Base-by-base conservation (phyloP, 768 basidiomycete species). In the Kondoa malvinella region DNA sequence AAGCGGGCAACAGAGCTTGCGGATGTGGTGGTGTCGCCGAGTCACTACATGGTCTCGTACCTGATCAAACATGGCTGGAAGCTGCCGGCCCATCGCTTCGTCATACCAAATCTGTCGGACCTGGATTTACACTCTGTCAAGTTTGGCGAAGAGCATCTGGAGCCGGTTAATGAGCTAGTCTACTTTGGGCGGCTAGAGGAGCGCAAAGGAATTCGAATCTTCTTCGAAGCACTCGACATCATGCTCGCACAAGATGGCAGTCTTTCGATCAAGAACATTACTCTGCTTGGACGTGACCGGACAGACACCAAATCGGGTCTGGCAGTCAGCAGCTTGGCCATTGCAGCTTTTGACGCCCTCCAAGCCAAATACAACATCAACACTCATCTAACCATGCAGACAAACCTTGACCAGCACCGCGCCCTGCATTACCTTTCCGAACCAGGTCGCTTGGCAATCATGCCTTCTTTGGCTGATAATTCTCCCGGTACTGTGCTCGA, bases 161-260 rank as follows among this genome's bases (percentile, higher is more conserved):
- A 61, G 15, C 69, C 66, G 1, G 32, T 72, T 15, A 34, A 34
- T 26, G 71, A 72, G 56, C 64, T 72, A 58, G 71, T 72, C 57
- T 72, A 70, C 63, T 72, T 72, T 64, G 71, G 71, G 1, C 69
- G 71, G 4, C 68, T 72, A 58, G 71, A 72, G 56, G 71, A 72
- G 34, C 69, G 71, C 40, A 72, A 72, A 57, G 71, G 71, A 4
- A 66, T 66, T 1, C 62, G 64, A 0, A 34, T 72, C 25, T 65
- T 72, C 64, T 14, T 72, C 40, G 32, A 34, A 26, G 64, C 66
- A 1, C 69, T 72, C 62, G 69, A 68, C 29, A 0, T 21, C 8
- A 66, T 69, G 25, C 65, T 65, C 61, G 65, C 17, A 12, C 17
- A 31, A 57, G 3, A 62, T 57, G 4, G 8, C 50, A 21, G 16